Conservation (phyloP, 345 rosid genomes). For the Mercurialis annua region DNA sequence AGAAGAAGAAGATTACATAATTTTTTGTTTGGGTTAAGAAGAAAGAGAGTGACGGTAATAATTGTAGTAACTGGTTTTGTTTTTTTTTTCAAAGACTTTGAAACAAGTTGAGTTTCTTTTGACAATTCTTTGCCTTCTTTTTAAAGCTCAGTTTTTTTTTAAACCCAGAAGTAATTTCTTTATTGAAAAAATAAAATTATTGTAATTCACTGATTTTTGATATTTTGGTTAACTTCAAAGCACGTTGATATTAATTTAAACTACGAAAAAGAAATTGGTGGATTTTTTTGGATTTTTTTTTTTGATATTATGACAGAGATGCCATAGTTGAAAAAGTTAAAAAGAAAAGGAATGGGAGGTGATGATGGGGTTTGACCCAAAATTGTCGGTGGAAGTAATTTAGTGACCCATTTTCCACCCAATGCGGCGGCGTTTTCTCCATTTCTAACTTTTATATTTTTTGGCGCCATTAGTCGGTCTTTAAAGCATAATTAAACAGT, state of each 20-base stretch:
- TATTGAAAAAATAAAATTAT: not conserved
- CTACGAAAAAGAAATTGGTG: not conserved
- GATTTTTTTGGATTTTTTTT: not conserved
- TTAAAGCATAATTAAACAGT: not conserved
- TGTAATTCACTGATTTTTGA: not conserved
- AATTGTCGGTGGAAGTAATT: slow-evolving; percentile 12
- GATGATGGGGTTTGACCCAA: slow-evolving; percentile 15
- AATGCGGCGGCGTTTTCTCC: slow-evolving; percentile 5
- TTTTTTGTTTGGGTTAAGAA: too few species aligned
- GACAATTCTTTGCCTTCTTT: too few species aligned
- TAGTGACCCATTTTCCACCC: not conserved
- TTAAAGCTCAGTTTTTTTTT: too few species aligned
- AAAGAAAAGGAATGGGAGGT: not conserved
- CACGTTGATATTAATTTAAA: not conserved
- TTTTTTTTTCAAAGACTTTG: too few species aligned
- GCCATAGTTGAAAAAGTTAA: not conserved
- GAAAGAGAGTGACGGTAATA: not conserved
- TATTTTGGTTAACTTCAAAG: not conserved
- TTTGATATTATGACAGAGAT: not conserved
- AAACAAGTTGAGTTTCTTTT: too few species aligned
- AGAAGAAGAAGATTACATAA: not conserved
- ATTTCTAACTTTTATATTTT: not conserved
- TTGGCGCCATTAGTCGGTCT: not conserved
- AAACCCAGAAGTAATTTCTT: too few species aligned
- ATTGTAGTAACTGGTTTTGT: not conserved